phyloP scores from a whole-genome alignment of 2,329 filamentous ascomycete genomes.

The Penicillium glabrum region DNA sequence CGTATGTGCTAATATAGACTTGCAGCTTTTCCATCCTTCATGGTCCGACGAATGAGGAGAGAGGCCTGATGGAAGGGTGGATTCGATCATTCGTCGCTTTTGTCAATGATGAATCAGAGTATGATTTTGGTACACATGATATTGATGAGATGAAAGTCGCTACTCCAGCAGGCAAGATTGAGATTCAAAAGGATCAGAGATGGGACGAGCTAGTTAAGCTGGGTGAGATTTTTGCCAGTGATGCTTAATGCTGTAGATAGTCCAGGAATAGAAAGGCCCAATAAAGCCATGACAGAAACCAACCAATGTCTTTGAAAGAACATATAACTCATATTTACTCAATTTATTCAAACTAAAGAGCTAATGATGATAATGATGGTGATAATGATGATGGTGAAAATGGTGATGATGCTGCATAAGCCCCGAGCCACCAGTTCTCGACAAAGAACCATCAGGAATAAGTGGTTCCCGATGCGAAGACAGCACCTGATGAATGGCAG shows the following conservation, averaged over 20 bases:
- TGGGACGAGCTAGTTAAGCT: slow-evolving; percentile 29
- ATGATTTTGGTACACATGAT: slow-evolving; percentile 34
- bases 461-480: neutral
- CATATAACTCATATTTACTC: neutral
- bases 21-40: slow-evolving; percentile 41
- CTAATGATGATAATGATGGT: slow-evolving; percentile 3
- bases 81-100: slow-evolving; percentile 40
- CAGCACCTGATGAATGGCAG: neutral
- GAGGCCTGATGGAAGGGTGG: slow-evolving; percentile 40
- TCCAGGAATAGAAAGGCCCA: too few species aligned
- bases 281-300: too few species aligned
- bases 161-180: slow-evolving; percentile 34
- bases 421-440: neutral
- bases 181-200: slow-evolving; percentile 35
- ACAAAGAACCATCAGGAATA: neutral
- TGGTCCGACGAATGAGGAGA: slow-evolving; percentile 37
- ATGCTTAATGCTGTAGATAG: neutral
- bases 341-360: neutral
- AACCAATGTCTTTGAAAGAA: too few species aligned
- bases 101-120: slow-evolving; percentile 31
- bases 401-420: neutral
- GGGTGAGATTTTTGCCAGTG: slow-evolving; percentile 15
- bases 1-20: neutral
- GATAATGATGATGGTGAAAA: slow-evolving; percentile 2
- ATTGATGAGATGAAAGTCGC: slow-evolving; percentile 39